phyloP scores from a whole-genome alignment of 805 yeast species.

The Cyberlindnera lachancei region DNA sequence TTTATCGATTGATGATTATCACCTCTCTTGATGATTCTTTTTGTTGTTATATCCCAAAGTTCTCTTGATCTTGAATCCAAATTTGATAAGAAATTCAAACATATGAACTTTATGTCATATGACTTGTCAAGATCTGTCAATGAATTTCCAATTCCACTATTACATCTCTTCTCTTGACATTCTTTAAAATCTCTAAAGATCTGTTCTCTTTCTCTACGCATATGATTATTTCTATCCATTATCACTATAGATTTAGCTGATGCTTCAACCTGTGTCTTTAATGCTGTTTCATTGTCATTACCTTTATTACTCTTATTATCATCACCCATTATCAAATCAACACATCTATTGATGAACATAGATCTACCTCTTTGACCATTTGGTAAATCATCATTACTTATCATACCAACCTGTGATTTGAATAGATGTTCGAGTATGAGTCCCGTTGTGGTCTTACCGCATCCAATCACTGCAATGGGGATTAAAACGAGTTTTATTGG shows the following conservation, averaged over 20 bases:
- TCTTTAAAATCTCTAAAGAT: constrained; percentile 45
- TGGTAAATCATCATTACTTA: constrained; percentile 74
- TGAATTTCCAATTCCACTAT: not conserved
- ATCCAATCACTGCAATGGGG: constrained; percentile 87
- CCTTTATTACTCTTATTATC: too few species aligned
- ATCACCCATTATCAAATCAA: constrained; percentile 31
- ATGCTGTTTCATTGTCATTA: too few species aligned
- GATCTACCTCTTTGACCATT: constrained; percentile 37
- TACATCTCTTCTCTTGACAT: not conserved
- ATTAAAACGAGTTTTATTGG: constrained; percentile 51
- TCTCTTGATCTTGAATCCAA: constrained; percentile 5
- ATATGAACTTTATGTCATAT: constrained; percentile 48
- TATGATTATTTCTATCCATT: constrained; percentile 81
- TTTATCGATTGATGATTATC: constrained; percentile 85
- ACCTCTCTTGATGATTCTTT: constrained; percentile 63
- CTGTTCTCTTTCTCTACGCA: constrained; percentile 58
- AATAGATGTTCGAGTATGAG: constrained; percentile 47
- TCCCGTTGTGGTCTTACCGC: constrained; percentile 88
- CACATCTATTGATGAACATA: constrained; percentile 40
- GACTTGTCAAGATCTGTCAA: constrained; percentile 28
- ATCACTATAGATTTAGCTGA: constrained; percentile 59
- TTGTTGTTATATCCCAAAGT: constrained; percentile 45
- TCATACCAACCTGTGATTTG: constrained; percentile 54
- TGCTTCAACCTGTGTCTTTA: too few species aligned
- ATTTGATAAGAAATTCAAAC: constrained; percentile 50